phyloP scores from a whole-genome alignment of 352 stramenopile species.

The Peronospora belbahrii region DNA sequence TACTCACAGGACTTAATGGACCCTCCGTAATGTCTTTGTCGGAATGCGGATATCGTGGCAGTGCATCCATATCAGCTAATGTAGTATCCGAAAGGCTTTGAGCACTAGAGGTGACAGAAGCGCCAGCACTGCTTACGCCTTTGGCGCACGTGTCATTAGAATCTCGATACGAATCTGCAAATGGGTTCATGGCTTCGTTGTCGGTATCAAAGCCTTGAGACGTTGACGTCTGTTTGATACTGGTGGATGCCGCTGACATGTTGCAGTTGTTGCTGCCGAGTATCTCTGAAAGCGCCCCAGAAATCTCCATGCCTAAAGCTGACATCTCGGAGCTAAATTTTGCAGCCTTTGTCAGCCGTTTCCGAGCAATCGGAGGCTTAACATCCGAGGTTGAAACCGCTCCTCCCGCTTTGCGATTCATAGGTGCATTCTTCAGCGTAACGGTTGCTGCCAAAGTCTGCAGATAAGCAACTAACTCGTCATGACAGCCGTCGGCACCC shows the following conservation, averaged over 20 bases:
- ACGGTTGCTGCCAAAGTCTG: conserved; percentile 54
- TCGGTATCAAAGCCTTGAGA: conserved; percentile 23
- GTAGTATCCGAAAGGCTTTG: conserved; percentile 16
- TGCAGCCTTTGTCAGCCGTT: conserved; percentile 13
- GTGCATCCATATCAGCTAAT: background rate
- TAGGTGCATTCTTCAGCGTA: conserved; percentile 43
- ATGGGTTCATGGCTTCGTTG: conserved; percentile 67
- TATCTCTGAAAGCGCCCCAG: conserved; percentile 25
- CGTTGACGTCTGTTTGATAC: conserved; percentile 3
- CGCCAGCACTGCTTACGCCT: conserved; percentile 10
- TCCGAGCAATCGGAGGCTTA: background rate
- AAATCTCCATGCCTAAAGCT: conserved; percentile 21
- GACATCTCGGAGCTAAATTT: conserved; percentile 28
- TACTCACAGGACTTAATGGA: conserved; percentile 42
- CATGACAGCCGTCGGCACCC: conserved; percentile 42
- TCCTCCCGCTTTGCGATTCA: conserved; percentile 6
- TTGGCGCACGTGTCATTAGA: conserved; percentile 23
- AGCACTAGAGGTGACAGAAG: conserved; percentile 15
- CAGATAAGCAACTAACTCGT: conserved; percentile 62
- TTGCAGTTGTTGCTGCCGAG: conserved; percentile 18
- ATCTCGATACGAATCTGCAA: conserved; percentile 41
- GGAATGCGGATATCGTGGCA: conserved; percentile 11
- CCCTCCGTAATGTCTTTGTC: conserved; percentile 18
- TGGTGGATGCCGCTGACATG: conserved; percentile 1
- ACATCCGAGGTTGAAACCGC: background rate